Evolutionary conservation across 257 asterid genomes (phyloP).

Genomic region (Nicotiana undulata): DNA sequence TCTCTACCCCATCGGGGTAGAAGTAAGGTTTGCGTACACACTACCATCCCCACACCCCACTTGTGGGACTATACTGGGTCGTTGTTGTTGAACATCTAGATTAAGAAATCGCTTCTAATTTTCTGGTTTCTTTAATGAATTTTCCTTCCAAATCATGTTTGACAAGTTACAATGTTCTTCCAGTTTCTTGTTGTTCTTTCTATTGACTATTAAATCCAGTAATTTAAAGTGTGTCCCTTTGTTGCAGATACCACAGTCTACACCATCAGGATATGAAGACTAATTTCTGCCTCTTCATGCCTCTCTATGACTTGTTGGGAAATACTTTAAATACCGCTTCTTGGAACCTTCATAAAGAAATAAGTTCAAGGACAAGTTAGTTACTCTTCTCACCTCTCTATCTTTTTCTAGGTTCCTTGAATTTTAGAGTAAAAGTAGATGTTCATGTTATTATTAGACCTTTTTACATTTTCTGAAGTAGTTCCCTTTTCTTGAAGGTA

Average conservation of each 20-base stretch:
- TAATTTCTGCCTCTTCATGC: constrained; percentile 95
- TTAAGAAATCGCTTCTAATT: neutral
- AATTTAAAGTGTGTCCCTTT: neutral
- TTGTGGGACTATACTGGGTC: too few relatives aligned
- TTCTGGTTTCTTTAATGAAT: neutral
- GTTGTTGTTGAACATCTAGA: neutral
- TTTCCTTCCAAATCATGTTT: neutral
- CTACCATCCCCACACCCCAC: too few relatives aligned
- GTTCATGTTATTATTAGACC: neutral
- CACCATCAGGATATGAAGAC: constrained; percentile 62
- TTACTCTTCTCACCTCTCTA: constrained; percentile 2
- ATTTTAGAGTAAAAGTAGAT: neutral
- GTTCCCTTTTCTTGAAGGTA: constrained; percentile 8
- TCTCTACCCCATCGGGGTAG: too few relatives aligned
- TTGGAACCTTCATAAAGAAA: constrained; percentile 63
- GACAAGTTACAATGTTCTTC: neutral
- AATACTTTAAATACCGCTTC: constrained; percentile 47
- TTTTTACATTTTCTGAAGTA: neutral
- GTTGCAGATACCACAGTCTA: constrained; percentile 67
- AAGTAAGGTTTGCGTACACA: too few relatives aligned
- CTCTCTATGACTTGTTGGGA: constrained; percentile 65
- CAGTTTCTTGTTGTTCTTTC: neutral
- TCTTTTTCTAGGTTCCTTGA: neutral
- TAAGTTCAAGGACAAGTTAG: constrained; percentile 62
- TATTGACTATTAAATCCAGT: neutral